Conservation (phyloP, 148 eudicot genomes). For the Amaranthus cruentus region DNA sequence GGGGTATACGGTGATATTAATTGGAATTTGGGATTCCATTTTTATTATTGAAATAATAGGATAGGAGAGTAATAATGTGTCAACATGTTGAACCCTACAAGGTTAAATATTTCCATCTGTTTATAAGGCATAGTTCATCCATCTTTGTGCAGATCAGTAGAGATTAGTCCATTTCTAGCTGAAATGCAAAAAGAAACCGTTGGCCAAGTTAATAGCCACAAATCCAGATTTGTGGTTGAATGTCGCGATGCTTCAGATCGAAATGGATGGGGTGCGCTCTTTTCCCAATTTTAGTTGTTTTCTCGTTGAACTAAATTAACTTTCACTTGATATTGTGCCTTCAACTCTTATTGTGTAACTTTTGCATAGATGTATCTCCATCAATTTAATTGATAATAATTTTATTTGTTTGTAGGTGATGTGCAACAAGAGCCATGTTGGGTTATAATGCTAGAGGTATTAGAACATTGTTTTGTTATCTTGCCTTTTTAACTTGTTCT, state of each 20-base stretch:
- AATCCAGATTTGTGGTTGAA: constrained; percentile 71
- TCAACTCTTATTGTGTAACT: not conserved
- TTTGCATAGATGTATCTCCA: not conserved
- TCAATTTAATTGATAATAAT: not conserved
- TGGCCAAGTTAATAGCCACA: constrained; percentile 81
- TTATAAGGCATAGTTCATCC: not conserved
- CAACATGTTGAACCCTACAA: not conserved
- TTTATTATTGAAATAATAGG: not conserved
- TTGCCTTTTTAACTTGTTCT: not conserved
- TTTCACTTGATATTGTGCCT: not conserved
- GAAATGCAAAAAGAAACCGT: constrained; percentile 78
- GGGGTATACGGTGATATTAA: no score
- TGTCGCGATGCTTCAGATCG: constrained; percentile 90
- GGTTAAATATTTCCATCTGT: no score
- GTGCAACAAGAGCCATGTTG: constrained; percentile 80
- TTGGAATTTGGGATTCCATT: no score
- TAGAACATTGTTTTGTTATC: not conserved
- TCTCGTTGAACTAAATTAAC: not conserved
- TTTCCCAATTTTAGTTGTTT: not conserved
- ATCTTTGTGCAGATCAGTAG: constrained; percentile 75
- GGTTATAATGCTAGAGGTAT: constrained; percentile 98
- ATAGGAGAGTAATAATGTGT: not conserved
- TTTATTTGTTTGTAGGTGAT: constrained; percentile 42
- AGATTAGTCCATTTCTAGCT: constrained; percentile 85
- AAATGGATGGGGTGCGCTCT: constrained; percentile 71